A percentile compares a stretch with the other conserved stretches of the same genome.
Conservation (phyloP, 768 basidiomycete genomes). For the Tricholomella constricta region DNA sequence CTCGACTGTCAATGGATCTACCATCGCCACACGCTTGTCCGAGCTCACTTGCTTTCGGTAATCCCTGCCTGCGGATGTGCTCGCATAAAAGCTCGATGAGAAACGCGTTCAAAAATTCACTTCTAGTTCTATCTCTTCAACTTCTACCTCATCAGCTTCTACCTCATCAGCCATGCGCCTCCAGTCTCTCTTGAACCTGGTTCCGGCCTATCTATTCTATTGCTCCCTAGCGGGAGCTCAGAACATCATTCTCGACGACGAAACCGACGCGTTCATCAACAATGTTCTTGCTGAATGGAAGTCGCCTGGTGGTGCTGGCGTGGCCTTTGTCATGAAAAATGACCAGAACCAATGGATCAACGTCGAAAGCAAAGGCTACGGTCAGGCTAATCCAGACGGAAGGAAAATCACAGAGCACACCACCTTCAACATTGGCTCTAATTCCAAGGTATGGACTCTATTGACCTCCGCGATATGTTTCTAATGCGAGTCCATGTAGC, state of each 20-base stretch:
- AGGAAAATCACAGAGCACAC: conserved; percentile 25
- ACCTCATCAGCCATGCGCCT: conserved; percentile 4
- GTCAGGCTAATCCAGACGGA: conserved; percentile 23
- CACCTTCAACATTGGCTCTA: conserved; percentile 28
- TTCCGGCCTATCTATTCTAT: not conserved
- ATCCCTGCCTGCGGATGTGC: too few species aligned
- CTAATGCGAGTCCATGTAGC: conserved; percentile 12
- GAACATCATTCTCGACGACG: conserved; percentile 13
- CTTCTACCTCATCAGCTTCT: too few species aligned
- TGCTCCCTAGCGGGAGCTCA: not conserved
- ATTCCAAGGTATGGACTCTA: conserved; percentile 27
- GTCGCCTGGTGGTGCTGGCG: conserved; percentile 26
- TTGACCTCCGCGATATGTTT: not conserved
- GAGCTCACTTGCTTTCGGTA: too few species aligned
- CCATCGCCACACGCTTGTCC: too few species aligned
- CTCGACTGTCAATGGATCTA: too few species aligned
- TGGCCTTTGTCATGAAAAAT: conserved; percentile 29
- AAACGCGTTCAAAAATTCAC: too few species aligned
- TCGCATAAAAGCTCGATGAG: too few species aligned
- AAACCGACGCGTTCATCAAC: conserved; percentile 24
- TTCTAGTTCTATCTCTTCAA: too few species aligned
- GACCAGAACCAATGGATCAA: conserved; percentile 24
- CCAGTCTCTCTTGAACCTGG: not conserved
- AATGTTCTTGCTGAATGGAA: conserved; percentile 27
- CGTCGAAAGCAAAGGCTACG: conserved; percentile 33